These are phyloP conservation scores for Heteromeles arbutifolia DNA, from an alignment of 306 rosid species.

Conservation along the genomic window DNA sequence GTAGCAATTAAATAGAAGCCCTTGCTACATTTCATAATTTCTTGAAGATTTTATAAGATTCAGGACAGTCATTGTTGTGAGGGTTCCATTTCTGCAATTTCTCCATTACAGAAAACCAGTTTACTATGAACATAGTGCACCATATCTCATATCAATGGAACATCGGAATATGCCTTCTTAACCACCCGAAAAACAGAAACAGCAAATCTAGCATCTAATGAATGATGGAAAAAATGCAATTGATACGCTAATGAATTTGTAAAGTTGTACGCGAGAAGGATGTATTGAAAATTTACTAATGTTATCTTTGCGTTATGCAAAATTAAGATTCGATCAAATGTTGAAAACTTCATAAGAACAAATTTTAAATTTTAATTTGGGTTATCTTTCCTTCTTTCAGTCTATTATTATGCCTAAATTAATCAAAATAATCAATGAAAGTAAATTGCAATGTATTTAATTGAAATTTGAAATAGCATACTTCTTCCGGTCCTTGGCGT, in stretches of 20 bases:
- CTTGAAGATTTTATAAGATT: background rate
- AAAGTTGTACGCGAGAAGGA: background rate
- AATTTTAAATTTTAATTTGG: background rate
- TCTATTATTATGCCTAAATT: background rate
- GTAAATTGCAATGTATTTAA: background rate
- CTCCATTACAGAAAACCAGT: background rate
- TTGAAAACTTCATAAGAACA: background rate
- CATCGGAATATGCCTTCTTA: background rate
- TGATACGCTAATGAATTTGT: background rate
- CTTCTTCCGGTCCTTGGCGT: constrained; percentile 21
- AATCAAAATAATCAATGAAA: background rate
- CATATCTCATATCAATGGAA: background rate
- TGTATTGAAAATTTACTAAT: background rate
- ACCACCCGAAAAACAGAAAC: background rate
- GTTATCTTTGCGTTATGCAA: background rate
- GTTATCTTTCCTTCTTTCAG: background rate
- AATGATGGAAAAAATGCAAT: background rate
- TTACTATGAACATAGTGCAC: background rate
- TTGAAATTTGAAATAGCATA: constrained; percentile 12
- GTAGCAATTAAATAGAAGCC: background rate
- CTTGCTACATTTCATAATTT: background rate
- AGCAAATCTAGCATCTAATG: background rate
- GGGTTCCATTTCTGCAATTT: background rate
- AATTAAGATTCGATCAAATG: background rate
- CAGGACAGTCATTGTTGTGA: background rate